Evolutionary conservation across 2,329 filamentous ascomycete genomes (phyloP), one percentile per base, ranked within the genome.

Genomic region (Volutella citrinella): DNA sequence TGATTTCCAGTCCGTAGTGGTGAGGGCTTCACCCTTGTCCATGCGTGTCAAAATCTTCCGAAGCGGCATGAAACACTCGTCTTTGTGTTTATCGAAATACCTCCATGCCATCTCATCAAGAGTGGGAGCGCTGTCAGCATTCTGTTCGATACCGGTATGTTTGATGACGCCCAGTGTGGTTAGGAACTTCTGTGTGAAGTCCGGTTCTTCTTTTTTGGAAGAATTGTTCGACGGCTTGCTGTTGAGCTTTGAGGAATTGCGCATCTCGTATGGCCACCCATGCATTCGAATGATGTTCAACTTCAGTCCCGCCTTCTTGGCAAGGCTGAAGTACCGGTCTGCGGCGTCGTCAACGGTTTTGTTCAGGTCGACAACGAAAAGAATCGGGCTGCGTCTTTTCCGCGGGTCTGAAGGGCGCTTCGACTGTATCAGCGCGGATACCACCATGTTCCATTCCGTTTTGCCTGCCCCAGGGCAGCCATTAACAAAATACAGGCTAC

Each of bases 281-380:
- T 65, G 56, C 59, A 69, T 63, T 5, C 65, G 51, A 7, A 69
- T 54, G 5, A 67, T 55, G 3, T 48, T 50, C 18, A 61, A 30
- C 3, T 52, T 43, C 2, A 70, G 39, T 0, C 63, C 61, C 0
- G 60, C 57, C 2, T 52, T 52, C 12, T 56, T 54, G 34, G 63
- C 63, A 2, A 70, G 49, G 4, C 42, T 48, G 12, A 56, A 51
- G n/a, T 69, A 66, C 6, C 67, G 60, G 32, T 62, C 58, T 0
- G 66, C 68, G 1, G 65, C 64, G 27, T 71, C 67, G 22, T 71
- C 66, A 1, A 68, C 59, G 0, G 69, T 65, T 26, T 67, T 62
- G 45, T 72, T 72, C 33, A 72, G 64, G 32, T 72, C 69, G 3
- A 72, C 54, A 0, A 72, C 46, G 30, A 70, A 72, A 0, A 72